These are phyloP conservation scores for Gleditsia sinensis DNA, from an alignment of 306 rosid species.

Conservation along the genomic window DNA sequence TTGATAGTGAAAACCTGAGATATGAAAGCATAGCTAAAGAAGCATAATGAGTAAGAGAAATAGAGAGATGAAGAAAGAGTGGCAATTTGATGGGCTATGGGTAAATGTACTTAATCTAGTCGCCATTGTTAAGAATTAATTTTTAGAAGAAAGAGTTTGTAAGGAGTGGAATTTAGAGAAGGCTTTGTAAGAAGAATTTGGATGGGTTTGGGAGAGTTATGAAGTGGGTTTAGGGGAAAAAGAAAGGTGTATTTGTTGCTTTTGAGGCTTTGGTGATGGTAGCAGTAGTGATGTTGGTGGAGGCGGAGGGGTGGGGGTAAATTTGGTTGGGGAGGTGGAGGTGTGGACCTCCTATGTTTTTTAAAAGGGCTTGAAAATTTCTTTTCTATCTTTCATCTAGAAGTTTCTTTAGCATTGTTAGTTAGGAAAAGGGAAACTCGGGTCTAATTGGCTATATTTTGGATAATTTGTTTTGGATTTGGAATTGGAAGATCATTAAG, in stretches of 20 bases:
- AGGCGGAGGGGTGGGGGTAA: slow-evolving; percentile 15
- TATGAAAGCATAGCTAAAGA: slow-evolving; percentile 41
- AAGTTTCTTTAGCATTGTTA: slow-evolving; percentile 47
- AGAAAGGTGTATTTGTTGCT: slow-evolving; percentile 36
- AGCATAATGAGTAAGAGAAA: slow-evolving; percentile 65
- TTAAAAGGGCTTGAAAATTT: slow-evolving; percentile 1
- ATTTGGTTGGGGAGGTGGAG: neutral
- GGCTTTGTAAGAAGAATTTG: slow-evolving; percentile 59
- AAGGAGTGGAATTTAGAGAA: slow-evolving; percentile 70
- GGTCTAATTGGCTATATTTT: no score
- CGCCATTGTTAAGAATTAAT: slow-evolving; percentile 71
- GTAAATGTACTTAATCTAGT: slow-evolving; percentile 81
- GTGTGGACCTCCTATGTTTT: neutral
- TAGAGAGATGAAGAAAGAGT: slow-evolving; percentile 61
- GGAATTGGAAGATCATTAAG: no score
- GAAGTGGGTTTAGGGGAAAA: slow-evolving; percentile 66
- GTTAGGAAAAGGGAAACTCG: no score
- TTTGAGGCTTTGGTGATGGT: slow-evolving; percentile 1
- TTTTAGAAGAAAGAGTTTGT: slow-evolving; percentile 95
- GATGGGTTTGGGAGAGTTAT: slow-evolving; percentile 92
- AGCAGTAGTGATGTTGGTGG: neutral
- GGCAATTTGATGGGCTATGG: slow-evolving; percentile 77
- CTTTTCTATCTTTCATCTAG: slow-evolving; percentile 7
- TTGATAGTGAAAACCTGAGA: slow-evolving; percentile 67
- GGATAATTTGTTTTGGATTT: no score